A percentile compares a stretch with the other conserved stretches of the same genome.
Conservation (phyloP, 2,329 filamentous ascomycete species). For the Cladosporium phlei region DNA sequence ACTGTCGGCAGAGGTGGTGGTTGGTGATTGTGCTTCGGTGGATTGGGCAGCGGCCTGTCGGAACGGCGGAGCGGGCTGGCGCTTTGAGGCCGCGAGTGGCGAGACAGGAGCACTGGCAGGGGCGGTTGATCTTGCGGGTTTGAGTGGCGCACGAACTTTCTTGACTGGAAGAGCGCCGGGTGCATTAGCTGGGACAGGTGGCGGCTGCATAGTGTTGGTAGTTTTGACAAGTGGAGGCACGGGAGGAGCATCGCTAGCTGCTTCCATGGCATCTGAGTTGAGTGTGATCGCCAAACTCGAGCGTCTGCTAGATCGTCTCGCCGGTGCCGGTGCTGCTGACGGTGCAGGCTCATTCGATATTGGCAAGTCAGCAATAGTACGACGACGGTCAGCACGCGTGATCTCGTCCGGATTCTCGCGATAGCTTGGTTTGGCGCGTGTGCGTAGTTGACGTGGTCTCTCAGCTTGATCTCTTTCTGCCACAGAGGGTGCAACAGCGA, state of each 20-base stretch:
- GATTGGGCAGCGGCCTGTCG: not conserved
- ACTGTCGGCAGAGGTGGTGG: conserved; percentile 6
- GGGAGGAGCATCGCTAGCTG: conserved; percentile 16
- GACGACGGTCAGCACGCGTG: conserved; percentile 17
- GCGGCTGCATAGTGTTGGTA: conserved; percentile 29
- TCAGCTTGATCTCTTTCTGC: conserved; percentile 4
- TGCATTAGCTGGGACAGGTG: conserved; percentile 17
- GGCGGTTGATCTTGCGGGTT: conserved; percentile 15
- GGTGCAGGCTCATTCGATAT: conserved; percentile 16
- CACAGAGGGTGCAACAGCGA: not conserved
- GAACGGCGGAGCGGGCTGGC: not conserved
- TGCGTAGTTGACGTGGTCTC: conserved; percentile 6
- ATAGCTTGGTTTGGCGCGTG: conserved; percentile 3
- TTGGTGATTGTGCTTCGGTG: not conserved
- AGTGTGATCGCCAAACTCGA: conserved; percentile 30
- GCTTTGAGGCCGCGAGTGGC: conserved; percentile 33
- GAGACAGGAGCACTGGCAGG: conserved; percentile 32
- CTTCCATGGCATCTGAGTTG: conserved; percentile 14
- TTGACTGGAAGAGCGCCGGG: conserved; percentile 19
- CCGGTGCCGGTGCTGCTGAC: conserved; percentile 22
- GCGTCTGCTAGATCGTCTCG: conserved; percentile 23
- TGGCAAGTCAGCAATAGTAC: conserved; percentile 39
- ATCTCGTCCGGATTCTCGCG: conserved; percentile 2
- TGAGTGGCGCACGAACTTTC: conserved; percentile 25
- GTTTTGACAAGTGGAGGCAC: not conserved